A percentile compares a stretch with the other conserved stretches of the same genome.
These are phyloP conservation scores for Panaeolus cyanescens DNA, from an alignment of 768 basidiomycete genomes.

Conservation along the genomic window DNA sequence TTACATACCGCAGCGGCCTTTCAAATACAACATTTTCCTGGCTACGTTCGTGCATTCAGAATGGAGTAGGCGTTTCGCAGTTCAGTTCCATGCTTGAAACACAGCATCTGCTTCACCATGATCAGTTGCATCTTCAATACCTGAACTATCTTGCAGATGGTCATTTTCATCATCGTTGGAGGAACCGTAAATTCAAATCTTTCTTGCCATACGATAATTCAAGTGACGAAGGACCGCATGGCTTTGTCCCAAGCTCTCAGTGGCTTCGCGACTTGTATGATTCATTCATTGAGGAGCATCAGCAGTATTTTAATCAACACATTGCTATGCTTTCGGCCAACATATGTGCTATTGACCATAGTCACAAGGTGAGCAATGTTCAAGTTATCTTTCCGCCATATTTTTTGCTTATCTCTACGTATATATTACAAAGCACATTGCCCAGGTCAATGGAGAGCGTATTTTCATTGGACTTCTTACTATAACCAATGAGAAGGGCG, in stretches of 20 bases:
- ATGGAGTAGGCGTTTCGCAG: slow-evolving; percentile 26
- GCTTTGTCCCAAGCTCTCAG: slow-evolving; percentile 15
- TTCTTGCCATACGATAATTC: slow-evolving; percentile 14
- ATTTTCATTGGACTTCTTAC: neutral
- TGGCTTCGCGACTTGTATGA: slow-evolving; percentile 19
- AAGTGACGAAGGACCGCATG: slow-evolving; percentile 10
- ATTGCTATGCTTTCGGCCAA: neutral
- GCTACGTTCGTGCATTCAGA: slow-evolving; percentile 23
- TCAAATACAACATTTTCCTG: slow-evolving; percentile 10
- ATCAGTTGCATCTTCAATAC: slow-evolving; percentile 17
- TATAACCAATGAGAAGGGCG: neutral
- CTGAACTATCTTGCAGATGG: neutral
- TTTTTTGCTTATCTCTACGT: neutral
- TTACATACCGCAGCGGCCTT: slow-evolving; percentile 21
- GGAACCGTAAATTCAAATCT: slow-evolving; percentile 20
- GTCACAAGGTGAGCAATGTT: neutral
- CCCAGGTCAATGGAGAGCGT: neutral
- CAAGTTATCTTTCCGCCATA: neutral
- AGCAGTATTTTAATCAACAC: neutral
- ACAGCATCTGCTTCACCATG: slow-evolving; percentile 19
- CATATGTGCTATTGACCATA: slow-evolving; percentile 4
- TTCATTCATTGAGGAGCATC: slow-evolving; percentile 14
- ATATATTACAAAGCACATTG: neutral
- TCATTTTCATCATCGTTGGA: slow-evolving; percentile 15
- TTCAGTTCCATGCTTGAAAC: slow-evolving; percentile 22